Conservation (phyloP, 306 rosid genomes). For the Vigna nakashimae region DNA sequence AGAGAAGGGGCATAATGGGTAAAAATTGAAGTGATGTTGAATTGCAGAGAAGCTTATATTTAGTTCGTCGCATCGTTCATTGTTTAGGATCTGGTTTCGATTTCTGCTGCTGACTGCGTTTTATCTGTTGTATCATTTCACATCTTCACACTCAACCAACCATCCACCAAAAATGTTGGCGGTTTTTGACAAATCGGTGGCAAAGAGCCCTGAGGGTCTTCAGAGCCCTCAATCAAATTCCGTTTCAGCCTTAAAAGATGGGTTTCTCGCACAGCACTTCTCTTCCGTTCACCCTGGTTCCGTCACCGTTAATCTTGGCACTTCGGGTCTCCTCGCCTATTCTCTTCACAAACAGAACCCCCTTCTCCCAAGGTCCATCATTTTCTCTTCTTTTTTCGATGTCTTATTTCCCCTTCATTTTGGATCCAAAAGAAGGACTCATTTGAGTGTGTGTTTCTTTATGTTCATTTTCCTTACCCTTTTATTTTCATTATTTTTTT, state of each 20-base stretch:
- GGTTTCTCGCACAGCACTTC: conserved; percentile 67
- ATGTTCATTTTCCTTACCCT: background rate
- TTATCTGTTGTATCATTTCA: background rate
- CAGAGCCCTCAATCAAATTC: conserved; percentile 65
- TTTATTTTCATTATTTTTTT: conserved; percentile 5
- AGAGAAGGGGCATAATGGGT: conserved; percentile 40
- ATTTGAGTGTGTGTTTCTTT: background rate
- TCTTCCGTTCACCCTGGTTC: conserved; percentile 68
- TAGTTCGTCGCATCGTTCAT: conserved; percentile 7
- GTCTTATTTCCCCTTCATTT: background rate
- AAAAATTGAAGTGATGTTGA: background rate
- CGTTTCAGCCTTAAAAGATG: conserved; percentile 78
- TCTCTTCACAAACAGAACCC: conserved; percentile 76
- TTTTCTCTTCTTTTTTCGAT: background rate
- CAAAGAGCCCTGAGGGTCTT: conserved; percentile 84
- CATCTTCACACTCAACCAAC: background rate
- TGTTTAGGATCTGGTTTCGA: background rate
- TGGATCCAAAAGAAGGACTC: background rate
- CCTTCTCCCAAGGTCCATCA: conserved; percentile 77
- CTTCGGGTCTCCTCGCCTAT: conserved; percentile 69
- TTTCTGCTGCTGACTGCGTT: background rate
- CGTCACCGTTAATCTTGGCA: conserved; percentile 74
- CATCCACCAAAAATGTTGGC: conserved; percentile 77
- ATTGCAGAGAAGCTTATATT: conserved; percentile 18
- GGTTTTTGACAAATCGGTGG: conserved; percentile 86